Conservation (phyloP, 129 eudicot genomes). For the Arctium lappa region DNA sequence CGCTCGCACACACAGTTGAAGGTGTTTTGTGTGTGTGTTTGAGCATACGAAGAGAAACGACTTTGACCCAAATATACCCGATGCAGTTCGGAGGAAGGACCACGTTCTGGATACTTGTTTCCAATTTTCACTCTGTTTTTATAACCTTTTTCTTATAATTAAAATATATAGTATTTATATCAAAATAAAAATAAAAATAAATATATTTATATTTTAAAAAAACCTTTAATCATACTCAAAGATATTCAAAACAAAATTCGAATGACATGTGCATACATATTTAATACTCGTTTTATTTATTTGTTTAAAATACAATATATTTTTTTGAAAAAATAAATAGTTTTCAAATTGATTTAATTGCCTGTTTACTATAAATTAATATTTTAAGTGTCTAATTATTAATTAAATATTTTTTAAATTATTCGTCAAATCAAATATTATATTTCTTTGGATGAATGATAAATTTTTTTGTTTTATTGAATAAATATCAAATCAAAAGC, state of each 20-base stretch:
- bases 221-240: background rate
- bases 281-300: no score
- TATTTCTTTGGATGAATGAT: no score
- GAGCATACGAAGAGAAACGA: conserved; percentile 23
- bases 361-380: no score
- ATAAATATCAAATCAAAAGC: background rate
- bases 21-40: conserved; percentile 24
- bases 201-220: background rate
- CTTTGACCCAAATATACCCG: conserved; percentile 23
- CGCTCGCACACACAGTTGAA: conserved; percentile 27
- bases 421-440: no score
- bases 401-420: no score
- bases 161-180: no score
- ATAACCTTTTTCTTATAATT: background rate
- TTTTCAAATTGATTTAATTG: no score
- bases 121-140: background rate
- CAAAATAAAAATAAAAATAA: no score
- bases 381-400: no score
- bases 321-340: no score
- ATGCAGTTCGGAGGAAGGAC: conserved; percentile 9
- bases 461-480: background rate
- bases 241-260: background rate
- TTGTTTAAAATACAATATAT: background rate
- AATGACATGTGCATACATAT: no score
- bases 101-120: conserved; percentile 22